phyloP scores from a whole-genome alignment of 2,329 filamentous ascomycete genomes.

The Aspergillus pseudoterreus region DNA sequence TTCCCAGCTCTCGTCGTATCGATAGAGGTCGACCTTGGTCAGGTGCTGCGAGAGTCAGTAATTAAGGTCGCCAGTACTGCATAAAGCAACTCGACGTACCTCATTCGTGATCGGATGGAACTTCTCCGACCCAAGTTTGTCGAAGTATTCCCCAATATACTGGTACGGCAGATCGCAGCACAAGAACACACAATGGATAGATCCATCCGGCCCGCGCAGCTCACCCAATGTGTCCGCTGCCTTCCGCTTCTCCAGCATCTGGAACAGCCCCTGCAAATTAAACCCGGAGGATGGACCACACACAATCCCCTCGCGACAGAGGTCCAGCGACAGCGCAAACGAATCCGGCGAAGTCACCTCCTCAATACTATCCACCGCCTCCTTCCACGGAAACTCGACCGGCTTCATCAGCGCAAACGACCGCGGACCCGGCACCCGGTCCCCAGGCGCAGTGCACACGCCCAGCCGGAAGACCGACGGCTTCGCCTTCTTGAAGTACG shows the following conservation, averaged over 20 bases:
- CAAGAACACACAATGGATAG: conserved; percentile 55
- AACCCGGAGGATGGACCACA: conserved; percentile 61
- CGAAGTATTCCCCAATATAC: conserved; percentile 59
- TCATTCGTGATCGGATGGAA: conserved; percentile 51
- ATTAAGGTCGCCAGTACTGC: background rate
- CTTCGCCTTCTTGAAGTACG: conserved; percentile 49
- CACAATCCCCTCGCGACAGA: conserved; percentile 56
- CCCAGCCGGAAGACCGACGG: conserved; percentile 37
- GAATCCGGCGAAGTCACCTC: conserved; percentile 55
- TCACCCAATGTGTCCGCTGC: conserved; percentile 41
- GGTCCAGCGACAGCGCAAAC: conserved; percentile 50
- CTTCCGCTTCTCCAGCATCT: conserved; percentile 51
- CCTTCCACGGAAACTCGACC: conserved; percentile 57
- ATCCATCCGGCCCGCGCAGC: conserved; percentile 44
- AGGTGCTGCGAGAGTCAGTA: conserved; percentile 36
- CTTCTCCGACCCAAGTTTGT: conserved; percentile 48
- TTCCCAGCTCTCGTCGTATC: conserved; percentile 57
- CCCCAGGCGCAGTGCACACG: conserved; percentile 55
- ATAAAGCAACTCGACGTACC: conserved; percentile 23
- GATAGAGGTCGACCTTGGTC: conserved; percentile 49
- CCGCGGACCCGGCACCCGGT: conserved; percentile 58
- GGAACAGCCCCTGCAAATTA: conserved; percentile 51
- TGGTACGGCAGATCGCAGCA: conserved; percentile 64
- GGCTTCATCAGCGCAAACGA: conserved; percentile 49
- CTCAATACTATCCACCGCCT: conserved; percentile 54